Percentiles rank a stretch among this genome's conserved stretches.
phyloP scores from a whole-genome alignment of 2,329 filamentous ascomycete species.

The Talaromyces albobiverticillius region DNA sequence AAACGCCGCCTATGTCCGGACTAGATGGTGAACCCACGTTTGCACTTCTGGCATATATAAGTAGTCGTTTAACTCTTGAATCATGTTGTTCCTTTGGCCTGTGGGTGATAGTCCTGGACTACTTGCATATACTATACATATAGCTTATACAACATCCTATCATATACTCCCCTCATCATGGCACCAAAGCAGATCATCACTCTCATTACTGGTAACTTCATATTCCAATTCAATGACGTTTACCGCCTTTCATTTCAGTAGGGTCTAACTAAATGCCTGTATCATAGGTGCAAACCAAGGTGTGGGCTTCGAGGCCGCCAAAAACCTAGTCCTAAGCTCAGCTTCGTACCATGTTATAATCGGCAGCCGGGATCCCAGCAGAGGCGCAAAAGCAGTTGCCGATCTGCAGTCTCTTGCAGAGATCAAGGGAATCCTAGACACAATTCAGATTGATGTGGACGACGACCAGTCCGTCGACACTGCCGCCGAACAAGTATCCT shows the following conservation, averaged over 20 bases:
- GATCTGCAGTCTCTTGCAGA: constrained; percentile 9
- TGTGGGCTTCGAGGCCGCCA: constrained; percentile 14
- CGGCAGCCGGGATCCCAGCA: constrained; percentile 16
- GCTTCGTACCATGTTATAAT: constrained; percentile 22
- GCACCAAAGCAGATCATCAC: constrained; percentile 13
- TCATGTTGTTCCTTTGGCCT: too few relatives aligned
- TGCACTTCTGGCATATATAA: too few relatives aligned
- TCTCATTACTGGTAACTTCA: constrained; percentile 17
- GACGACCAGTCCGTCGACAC: constrained; percentile 52
- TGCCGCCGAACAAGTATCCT: constrained; percentile 54
- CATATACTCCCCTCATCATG: too few relatives aligned
- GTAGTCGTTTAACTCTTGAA: too few relatives aligned
- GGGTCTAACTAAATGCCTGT: not conserved
- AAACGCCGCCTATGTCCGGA: too few relatives aligned
- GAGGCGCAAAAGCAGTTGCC: constrained; percentile 15
- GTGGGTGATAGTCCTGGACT: too few relatives aligned
- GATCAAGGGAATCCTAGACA: constrained; percentile 15
- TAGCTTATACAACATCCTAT: too few relatives aligned
- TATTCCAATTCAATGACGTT: not conserved
- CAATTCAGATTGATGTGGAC: constrained; percentile 45
- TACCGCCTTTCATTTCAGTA: not conserved
- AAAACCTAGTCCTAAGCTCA: constrained; percentile 14
- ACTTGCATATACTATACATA: too few relatives aligned
- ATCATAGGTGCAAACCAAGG: constrained; percentile 13
- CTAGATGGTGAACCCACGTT: too few relatives aligned